These are phyloP conservation scores for Exserohilum turcica DNA, from an alignment of 2,329 filamentous ascomycete species.

Conservation along the genomic window DNA sequence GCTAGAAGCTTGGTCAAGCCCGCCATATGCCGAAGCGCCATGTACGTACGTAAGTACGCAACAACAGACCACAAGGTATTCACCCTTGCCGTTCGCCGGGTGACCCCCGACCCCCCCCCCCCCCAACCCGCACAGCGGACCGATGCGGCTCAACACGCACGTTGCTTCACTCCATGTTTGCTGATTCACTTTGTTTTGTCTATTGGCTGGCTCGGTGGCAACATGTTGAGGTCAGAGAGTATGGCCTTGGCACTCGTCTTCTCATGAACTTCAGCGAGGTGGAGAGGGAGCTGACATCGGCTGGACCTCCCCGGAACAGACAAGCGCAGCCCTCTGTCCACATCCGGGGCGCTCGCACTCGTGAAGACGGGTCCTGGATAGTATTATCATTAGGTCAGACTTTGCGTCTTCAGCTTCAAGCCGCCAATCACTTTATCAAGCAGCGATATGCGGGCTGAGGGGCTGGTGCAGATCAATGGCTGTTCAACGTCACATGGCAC, in stretches of 20 bases:
- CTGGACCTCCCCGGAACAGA: slow-evolving; percentile 34
- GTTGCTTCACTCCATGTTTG: slow-evolving; percentile 12
- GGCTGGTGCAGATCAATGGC: slow-evolving; percentile 16
- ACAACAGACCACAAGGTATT: slow-evolving; percentile 19
- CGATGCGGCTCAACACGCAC: slow-evolving; percentile 19
- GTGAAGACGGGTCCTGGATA: neutral
- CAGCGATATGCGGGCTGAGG: slow-evolving; percentile 5
- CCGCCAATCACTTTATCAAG: slow-evolving; percentile 14
- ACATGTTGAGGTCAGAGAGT: slow-evolving; percentile 8
- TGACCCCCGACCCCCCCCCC: slow-evolving; percentile 11
- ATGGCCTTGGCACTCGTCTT: slow-evolving; percentile 12
- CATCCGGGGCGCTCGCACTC: neutral
- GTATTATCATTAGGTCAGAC: neutral
- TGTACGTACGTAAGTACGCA: slow-evolving; percentile 28
- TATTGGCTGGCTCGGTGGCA: slow-evolving; percentile 4
- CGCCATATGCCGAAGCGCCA: slow-evolving; percentile 27
- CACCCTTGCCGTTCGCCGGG: slow-evolving; percentile 25
- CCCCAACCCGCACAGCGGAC: slow-evolving; percentile 12
- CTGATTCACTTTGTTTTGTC: slow-evolving; percentile 2
- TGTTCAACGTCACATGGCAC: slow-evolving; percentile 16
- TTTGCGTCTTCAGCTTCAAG: slow-evolving; percentile 3
- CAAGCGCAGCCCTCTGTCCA: slow-evolving; percentile 14
- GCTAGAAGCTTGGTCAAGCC: slow-evolving; percentile 35
- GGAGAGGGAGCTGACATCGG: slow-evolving; percentile 31
- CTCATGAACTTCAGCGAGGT: slow-evolving; percentile 34